Base-by-base conservation (phyloP, 2,329 filamentous ascomycete species). In the Colletotrichum australisinense region DNA sequence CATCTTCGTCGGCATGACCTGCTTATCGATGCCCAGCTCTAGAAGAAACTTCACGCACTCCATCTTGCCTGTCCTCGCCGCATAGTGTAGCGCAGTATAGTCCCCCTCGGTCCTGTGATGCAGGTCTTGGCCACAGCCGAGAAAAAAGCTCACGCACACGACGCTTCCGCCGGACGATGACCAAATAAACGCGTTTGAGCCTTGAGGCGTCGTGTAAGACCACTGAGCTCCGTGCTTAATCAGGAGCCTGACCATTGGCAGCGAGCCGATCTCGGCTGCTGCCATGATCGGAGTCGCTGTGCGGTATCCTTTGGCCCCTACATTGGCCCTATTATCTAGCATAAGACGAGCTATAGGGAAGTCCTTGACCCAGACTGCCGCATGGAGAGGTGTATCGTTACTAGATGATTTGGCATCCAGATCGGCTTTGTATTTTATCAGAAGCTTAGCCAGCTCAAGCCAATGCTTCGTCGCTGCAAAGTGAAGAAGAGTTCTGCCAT, bases 11-110 rank as follows among this genome's bases (percentile, higher is more conserved):
- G 69, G n/a, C 32, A 2, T 57, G 58, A 64, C 26, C 19, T 8
- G 42, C 58, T 60, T 59, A n/a, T 74, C 63, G 16, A 68, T 57
- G 0, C 75, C 71, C 19, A 75, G 62, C 56, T 75, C 66, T 16
- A 74, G 67, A 35, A 76, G 46, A 63, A 66, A 57, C 65, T 55
- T 56, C 19, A 64, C 67, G 53, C 58, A 52, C 6, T 57, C 52
- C 67, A 42, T 16, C n/a, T 22, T 46, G 19, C 52, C 64, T 14
- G 2, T 56, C 55, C 19, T 35, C 16, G 57, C 56, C 28, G 67
- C 67, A 42, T 72, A 70, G 53, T 73, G 67, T 16, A 73, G 59
- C 16, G 70, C 70, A 11, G 70, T 73, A 22, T n/a, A 73, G 38
- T 58, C 52, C 12, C 19, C 57, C 3, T 58, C 28, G 8, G 69